Evolutionary conservation across 768 basidiomycete species (phyloP), one percentile per base, ranked within the genome.

Genomic region (Peribolospora kevripleyi): DNA sequence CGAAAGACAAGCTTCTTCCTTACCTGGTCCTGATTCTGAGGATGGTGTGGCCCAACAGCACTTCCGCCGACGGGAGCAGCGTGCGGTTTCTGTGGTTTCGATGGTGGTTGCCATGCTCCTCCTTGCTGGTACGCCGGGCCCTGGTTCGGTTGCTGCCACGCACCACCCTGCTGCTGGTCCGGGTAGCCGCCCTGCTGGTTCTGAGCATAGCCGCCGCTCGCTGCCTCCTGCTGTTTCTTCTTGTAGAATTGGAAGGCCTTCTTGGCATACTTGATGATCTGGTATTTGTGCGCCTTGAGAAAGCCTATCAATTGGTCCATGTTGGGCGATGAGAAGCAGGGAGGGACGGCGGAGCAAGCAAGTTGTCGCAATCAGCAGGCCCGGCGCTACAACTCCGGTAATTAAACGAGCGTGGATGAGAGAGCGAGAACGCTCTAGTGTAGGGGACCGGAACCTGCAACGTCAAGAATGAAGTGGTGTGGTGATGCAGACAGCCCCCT

Each of bases 21-120:
- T 3, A 51, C 51, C 60, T 58, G 58, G 48, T 58, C 57, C 25
- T 54, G 50, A 13, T 61, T 61, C 60, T 60, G 60, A 2, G 14
- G 42, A 25, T 51, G 53, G 7, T 3, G 25, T 25, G 25, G 25
- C 25, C 25, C 10, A 7, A 41, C 10, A 10, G n/a, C 46, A 9
- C 51, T 46, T 6, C 45, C 54, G 36, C 52, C 36, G 14, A 51
- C 47, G n/a, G 25, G 25, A 25, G 25, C 25, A 25, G 25, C 25
- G 25, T 25, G 25, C 25, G 25, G 25, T 25, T 25, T 25, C 25
- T 25, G 25, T 25, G 25, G 25, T 25, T 25, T 25, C 25, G 14
- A 10, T 11, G 42, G 14, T 46, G 42, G 41, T 6, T 40, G 14
- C 37, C 48, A 25, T 6, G 25, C 5, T 7, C 48, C 48, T 5